A percentile compares a stretch with the other conserved stretches of the same genome.
Evolutionary conservation across 2,329 filamentous ascomycete species (phyloP).

Genomic region (Aspergillus sojae): DNA sequence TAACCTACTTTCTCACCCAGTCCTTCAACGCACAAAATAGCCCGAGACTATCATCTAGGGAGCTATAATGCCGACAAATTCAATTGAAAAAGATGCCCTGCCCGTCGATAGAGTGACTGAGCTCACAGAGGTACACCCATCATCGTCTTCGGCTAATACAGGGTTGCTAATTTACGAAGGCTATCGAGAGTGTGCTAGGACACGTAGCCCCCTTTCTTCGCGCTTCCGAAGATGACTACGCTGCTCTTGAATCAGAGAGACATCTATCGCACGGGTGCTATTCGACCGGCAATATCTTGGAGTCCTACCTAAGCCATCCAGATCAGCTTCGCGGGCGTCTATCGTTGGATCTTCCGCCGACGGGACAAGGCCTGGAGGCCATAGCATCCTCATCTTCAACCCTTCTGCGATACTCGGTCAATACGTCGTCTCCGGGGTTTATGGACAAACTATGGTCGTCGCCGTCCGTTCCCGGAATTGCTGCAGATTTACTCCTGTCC

Average conservation of each 20-base stretch:
- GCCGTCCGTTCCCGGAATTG: background rate
- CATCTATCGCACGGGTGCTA: background rate
- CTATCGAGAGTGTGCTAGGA: background rate
- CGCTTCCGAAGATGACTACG: background rate
- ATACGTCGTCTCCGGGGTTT: background rate
- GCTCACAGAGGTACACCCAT: background rate
- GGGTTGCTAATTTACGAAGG: background rate
- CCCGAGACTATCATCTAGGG: background rate
- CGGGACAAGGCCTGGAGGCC: background rate
- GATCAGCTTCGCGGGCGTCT: background rate
- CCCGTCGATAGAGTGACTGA: background rate
- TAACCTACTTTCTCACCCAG: background rate
- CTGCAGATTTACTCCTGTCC: background rate
- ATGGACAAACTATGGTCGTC: conserved; percentile 3
- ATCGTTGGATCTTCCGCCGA: background rate
- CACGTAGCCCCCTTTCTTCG: background rate
- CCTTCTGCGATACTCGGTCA: background rate
- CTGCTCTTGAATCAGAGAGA: background rate
- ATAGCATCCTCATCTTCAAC: background rate
- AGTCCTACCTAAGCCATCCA: background rate
- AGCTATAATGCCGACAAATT: background rate
- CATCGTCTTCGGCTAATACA: no score
- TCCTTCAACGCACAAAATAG: background rate
- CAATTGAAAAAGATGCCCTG: background rate
- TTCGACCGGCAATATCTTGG: background rate